Evolutionary conservation across 2,329 filamentous ascomycete genomes (phyloP), one percentile per base, ranked within the genome.

Genomic region (Zalaria obscura): DNA sequence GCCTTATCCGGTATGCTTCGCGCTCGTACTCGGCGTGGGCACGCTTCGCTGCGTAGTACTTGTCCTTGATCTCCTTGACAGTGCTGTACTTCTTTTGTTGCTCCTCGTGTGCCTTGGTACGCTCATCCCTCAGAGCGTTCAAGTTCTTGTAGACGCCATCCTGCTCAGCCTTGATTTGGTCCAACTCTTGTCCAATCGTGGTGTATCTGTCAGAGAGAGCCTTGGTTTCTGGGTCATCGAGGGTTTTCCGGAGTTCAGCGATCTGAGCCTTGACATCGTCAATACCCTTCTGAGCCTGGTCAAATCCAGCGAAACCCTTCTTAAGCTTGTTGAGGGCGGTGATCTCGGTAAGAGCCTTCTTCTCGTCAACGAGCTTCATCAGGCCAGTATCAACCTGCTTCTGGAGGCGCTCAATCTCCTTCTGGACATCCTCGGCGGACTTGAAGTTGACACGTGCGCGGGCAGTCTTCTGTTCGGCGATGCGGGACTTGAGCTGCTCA

Each of bases 331-430:
- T 80, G 51, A 96, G 69, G 60, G 68, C 80, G 38, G 82, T 83
- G 53, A 94, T 80, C 55, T 95, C 86, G 39, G 75, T 68, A 18
- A 96, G 72, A 5, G 85, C 80, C 75, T 95, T 96, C 73, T 86
- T 93, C 76, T 96, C 91, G 54, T 98, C 91, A 7, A 96, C 91
- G 40, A 98, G 70, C 68, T 88, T 93, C 82, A 98, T 88, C 60
- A 75, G 82, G 49, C 89, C 89, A 31, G 78, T 75, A 61, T 93
- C 84, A 53, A 96, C 87, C 60, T 89, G 76, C 64, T 80, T 80
- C 51, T 94, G 84, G 41, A 95, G 77, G 40, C 72, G 71, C 45
- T 76, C 73, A 53, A 96, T 91, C 64, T 91, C 78, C 48, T 73
- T 72, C 61, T 96, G 86, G 50, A 98, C 69, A 48, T 96, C 91